Evolutionary conservation across 2,329 filamentous ascomycete genomes (phyloP).

Genomic region (Cercospora citrullina): DNA sequence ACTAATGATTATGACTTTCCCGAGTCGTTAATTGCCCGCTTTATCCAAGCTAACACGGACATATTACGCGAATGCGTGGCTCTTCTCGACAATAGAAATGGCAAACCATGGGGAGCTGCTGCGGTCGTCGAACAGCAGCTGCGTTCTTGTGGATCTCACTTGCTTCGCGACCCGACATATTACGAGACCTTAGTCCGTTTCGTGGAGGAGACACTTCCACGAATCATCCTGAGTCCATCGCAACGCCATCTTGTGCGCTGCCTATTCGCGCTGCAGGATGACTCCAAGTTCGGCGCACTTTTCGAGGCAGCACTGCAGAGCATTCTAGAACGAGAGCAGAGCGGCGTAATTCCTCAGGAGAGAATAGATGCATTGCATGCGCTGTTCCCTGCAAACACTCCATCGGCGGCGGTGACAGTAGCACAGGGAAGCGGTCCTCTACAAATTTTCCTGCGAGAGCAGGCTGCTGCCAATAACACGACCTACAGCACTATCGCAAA

Average conservation of each 20-base stretch:
- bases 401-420: slow-evolving; percentile 39
- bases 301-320: slow-evolving; percentile 28
- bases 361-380: slow-evolving; percentile 31
- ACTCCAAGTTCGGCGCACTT: slow-evolving; percentile 38
- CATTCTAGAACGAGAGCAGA: slow-evolving; percentile 26
- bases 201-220: slow-evolving; percentile 56
- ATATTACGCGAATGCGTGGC: slow-evolving; percentile 53
- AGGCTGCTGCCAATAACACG: background rate
- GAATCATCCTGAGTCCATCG: slow-evolving; percentile 68
- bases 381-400: slow-evolving; percentile 39
- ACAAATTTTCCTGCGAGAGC: slow-evolving; percentile 16
- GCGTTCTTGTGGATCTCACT: slow-evolving; percentile 44
- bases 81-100: slow-evolving; percentile 56
- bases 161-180: slow-evolving; percentile 47
- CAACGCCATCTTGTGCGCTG: slow-evolving; percentile 65
- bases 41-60: slow-evolving; percentile 42
- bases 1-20: slow-evolving; percentile 30
- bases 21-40: slow-evolving; percentile 23
- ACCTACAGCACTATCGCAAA: slow-evolving; percentile 21
- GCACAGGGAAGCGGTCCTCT: slow-evolving; percentile 34
- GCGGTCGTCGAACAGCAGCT: slow-evolving; percentile 57
- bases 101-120: slow-evolving; percentile 67
- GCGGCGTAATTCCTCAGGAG: slow-evolving; percentile 5
- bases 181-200: slow-evolving; percentile 47
- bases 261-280: slow-evolving; percentile 53